These are phyloP conservation scores for Pythium biforme DNA, from an alignment of 352 stramenopile species.

Conservation along the genomic window DNA sequence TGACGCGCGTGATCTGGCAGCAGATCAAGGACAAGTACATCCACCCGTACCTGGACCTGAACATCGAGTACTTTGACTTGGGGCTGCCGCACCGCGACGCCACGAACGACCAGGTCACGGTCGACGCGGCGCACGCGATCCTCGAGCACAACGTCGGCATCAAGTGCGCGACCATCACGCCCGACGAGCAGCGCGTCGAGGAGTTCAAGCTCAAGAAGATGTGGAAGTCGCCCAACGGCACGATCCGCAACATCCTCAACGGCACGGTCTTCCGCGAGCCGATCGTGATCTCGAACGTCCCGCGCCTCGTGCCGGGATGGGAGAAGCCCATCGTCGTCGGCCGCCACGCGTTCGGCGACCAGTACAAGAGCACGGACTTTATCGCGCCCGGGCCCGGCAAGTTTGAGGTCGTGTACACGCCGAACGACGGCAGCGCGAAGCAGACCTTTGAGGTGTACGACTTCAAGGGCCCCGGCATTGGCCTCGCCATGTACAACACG, in stretches of 20 bases:
- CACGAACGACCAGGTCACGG: slow-evolving; percentile 84
- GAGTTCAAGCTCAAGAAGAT: slow-evolving; percentile 88
- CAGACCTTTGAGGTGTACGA: slow-evolving; percentile 83
- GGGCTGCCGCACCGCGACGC: slow-evolving; percentile 73
- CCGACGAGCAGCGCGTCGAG: slow-evolving; percentile 76
- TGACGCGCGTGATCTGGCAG: slow-evolving; percentile 80
- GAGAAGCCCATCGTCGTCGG: slow-evolving; percentile 87
- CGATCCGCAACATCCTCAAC: slow-evolving; percentile 81
- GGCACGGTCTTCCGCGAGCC: slow-evolving; percentile 90
- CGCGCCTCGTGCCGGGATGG: slow-evolving; percentile 83
- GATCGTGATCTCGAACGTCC: slow-evolving; percentile 86
- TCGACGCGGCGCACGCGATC: slow-evolving; percentile 79
- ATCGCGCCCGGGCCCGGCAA: slow-evolving; percentile 62
- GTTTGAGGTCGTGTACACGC: slow-evolving; percentile 82
- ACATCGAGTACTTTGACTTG: slow-evolving; percentile 88
- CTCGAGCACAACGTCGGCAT: slow-evolving; percentile 80
- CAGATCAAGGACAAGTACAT: slow-evolving; percentile 75
- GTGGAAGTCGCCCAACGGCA: slow-evolving; percentile 84
- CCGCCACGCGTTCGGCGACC: slow-evolving; percentile 86
- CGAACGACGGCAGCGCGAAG: slow-evolving; percentile 42
- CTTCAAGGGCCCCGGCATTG: slow-evolving; percentile 77
- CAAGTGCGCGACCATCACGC: slow-evolving; percentile 90
- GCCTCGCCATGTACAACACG: slow-evolving; percentile 91
- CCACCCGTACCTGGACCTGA: slow-evolving; percentile 76
- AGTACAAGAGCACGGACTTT: slow-evolving; percentile 88